Evolutionary conservation across 2,329 filamentous ascomycete genomes (phyloP).

Genomic region (Scedosporium aurantiacum): DNA sequence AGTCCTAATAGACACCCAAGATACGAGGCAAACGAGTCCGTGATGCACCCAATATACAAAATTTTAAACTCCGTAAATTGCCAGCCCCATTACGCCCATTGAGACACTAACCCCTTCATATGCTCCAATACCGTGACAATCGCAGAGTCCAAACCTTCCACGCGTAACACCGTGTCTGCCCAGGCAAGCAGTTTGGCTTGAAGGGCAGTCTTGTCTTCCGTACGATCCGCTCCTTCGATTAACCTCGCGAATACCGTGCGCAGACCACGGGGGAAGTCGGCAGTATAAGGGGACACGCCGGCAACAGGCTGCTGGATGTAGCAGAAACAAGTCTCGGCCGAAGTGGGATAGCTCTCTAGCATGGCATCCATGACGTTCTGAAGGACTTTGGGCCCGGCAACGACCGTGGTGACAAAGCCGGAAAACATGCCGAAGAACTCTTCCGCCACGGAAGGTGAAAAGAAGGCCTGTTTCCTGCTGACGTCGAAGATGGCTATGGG

Average conservation of each 20-base stretch:
- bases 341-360: slow-evolving; percentile 44
- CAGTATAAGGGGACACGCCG: slow-evolving; percentile 49
- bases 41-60: neutral
- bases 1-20: neutral
- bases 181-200: slow-evolving; percentile 39
- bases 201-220: slow-evolving; percentile 33
- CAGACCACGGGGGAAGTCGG: slow-evolving; percentile 63
- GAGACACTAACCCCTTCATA: slow-evolving; percentile 26
- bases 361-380: slow-evolving; percentile 63
- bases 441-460: slow-evolving; percentile 54
- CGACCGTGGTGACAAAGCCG: slow-evolving; percentile 48
- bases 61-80: neutral
- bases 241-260: slow-evolving; percentile 53
- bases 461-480: slow-evolving; percentile 66
- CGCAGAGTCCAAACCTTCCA: slow-evolving; percentile 41
- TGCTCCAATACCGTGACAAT: slow-evolving; percentile 45
- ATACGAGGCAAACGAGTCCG: neutral
- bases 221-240: slow-evolving; percentile 34
- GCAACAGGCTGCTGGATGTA: slow-evolving; percentile 60
- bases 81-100: slow-evolving; percentile 8
- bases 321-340: slow-evolving; percentile 57
- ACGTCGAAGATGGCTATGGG: slow-evolving; percentile 86
- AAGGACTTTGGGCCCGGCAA: slow-evolving; percentile 52
- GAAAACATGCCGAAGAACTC: slow-evolving; percentile 73
- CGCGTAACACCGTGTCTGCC: slow-evolving; percentile 40